Base-by-base conservation (phyloP, 306 rosid genomes). In the Heteromeles arbutifolia region DNA sequence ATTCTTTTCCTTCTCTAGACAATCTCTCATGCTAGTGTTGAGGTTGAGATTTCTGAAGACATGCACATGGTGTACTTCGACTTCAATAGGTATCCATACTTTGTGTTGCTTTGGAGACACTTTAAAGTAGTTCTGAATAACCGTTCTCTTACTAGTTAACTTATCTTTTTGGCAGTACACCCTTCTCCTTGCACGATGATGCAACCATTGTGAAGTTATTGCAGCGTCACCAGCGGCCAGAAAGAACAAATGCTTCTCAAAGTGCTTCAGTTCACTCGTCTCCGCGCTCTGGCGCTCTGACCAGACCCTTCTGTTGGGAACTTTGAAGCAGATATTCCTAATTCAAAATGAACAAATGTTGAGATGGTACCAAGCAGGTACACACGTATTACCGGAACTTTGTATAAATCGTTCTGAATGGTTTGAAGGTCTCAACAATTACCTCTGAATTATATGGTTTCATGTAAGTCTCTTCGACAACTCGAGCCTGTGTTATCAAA, bases 1-100 rank as follows among this genome's bases (percentile, higher is more conserved):
- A 28, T 43, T 12, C 13, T 50, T 43, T 21, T 48, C 13, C 63
- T 54, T 70, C 18, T 73, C 14, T 29, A 83, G 86, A 83, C 86
- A 64, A 79, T 77, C 59, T 70, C 78, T 62, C 70, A 76, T 79
- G 86, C 86, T 6, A 76, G 70, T 2, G 84, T 83, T 50, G 86
- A 83, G 73, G 63, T 83, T 67, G 86, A 83, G 73, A 83, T 76
- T 66, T 79, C 84, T 39, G 84, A 83, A 72, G 84, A 83, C 81
- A 79, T 76, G 84, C 78, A 62, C 31, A 24, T 76, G 79, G 86
- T 79, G 34, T 81, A 67, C 66, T 75, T 77, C 50, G 86, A 83
- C 71, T 83, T 79, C 57, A 76, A 79, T 43, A 79, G 84, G 86
- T 83, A 70, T 19, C 50, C 13, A 39, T 15, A 24, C 57, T 48